Evolutionary conservation across 257 asterid genomes (phyloP).

Genomic region (Vinca minor): DNA sequence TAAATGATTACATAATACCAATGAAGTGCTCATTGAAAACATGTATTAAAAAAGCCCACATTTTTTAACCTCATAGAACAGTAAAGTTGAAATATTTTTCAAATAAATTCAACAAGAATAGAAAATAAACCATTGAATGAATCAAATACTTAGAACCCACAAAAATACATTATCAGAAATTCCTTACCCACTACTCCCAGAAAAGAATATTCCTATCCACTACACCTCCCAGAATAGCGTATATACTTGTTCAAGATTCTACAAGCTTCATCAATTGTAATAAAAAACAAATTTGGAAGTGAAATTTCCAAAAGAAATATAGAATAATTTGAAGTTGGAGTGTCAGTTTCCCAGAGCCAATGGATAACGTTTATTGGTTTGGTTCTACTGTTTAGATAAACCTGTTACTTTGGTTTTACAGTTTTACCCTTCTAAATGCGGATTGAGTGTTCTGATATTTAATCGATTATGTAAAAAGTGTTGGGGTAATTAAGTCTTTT

Average conservation of each 20-base stretch:
- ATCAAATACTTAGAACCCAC: constrained; percentile 30
- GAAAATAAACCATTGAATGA: constrained; percentile 26
- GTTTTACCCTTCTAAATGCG: not conserved
- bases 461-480: too few species aligned
- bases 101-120: constrained; percentile 16
- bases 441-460: not conserved
- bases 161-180: constrained; percentile 23
- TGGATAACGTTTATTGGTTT: constrained; percentile 43
- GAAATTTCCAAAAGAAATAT: not conserved
- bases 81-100: constrained; percentile 37
- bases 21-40: constrained; percentile 88
- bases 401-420: constrained; percentile 14
- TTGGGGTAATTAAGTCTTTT: too few species aligned
- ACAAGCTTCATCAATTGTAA: not conserved
- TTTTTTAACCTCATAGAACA: constrained; percentile 48
- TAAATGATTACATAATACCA: constrained; percentile 52
- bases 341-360: constrained; percentile 1
- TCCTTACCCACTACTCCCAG: constrained; percentile 4
- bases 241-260: not conserved
- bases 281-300: not conserved
- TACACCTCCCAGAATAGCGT: not conserved
- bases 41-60: constrained; percentile 46
- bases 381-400: constrained; percentile 30
- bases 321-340: constrained; percentile 3
- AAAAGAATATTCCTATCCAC: constrained; percentile 6